Evolutionary conservation across 306 rosid genomes (phyloP).

Genomic region (Lathyrus sativus): DNA sequence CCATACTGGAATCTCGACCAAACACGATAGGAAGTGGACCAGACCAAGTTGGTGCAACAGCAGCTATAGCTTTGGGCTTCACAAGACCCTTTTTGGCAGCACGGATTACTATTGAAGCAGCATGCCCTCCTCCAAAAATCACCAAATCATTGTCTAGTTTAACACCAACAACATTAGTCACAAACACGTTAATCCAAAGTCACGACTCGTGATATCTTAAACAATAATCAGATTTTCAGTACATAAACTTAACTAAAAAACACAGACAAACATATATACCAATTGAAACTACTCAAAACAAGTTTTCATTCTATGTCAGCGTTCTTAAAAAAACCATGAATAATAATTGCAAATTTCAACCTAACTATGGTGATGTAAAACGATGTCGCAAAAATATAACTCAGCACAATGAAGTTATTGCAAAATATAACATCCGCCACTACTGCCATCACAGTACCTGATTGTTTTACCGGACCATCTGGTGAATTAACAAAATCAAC

Average conservation of each 20-base stretch:
- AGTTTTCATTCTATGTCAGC: constrained; percentile 4
- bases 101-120: constrained; percentile 68
- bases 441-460: constrained; percentile 50
- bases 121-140: constrained; percentile 94
- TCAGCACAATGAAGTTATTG: constrained; percentile 17
- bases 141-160: constrained; percentile 69
- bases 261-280: not conserved
- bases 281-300: constrained; percentile 20
- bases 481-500: constrained; percentile 83
- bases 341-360: constrained; percentile 15
- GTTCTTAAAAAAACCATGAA: constrained; percentile 2
- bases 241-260: constrained; percentile 12
- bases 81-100: constrained; percentile 81
- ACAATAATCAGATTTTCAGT: not conserved
- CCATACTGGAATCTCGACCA: constrained; percentile 94
- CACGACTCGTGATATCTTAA: too few relatives aligned
- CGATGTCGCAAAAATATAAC: constrained; percentile 11
- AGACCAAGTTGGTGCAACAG: constrained; percentile 94
- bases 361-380: constrained; percentile 8
- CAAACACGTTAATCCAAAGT: not conserved
- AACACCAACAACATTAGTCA: constrained; percentile 33
- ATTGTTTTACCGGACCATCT: constrained; percentile 61
- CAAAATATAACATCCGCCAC: constrained; percentile 9
- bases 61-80: constrained; percentile 85
- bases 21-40: constrained; percentile 98